Evolutionary conservation across 2,329 filamentous ascomycete species (phyloP), one percentile per base, ranked within the genome.

Genomic region (Calcarisporium arbuscula): DNA sequence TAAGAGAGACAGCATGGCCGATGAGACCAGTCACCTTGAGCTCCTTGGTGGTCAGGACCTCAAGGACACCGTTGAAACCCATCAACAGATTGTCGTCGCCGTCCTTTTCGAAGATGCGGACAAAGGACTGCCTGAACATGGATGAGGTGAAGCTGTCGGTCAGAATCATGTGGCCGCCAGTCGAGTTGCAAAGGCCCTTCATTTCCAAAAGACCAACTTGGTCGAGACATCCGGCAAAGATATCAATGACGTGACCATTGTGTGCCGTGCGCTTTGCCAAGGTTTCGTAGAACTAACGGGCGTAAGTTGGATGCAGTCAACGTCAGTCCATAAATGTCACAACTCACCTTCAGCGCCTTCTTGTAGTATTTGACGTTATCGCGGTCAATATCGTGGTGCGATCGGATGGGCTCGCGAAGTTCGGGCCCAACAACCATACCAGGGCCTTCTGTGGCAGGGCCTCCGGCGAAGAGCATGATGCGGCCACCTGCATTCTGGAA

Each of bases 331-430:
- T 19, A 6, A 15, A 12, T 16, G 10, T 20, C 15, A 11, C 27
- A 22, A 12, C 68, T 39, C 60, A 87, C 84, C 78, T 96, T 98
- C 32, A 95, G 65, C 16, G 92, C 92, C 67, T 98, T 98, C 73
- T 98, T 98, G 68, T 94, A 96, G 65, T 96, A 95, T 63, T 98
- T 98, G 67, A 95, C 94, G 58, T 95, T 95, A 62, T 98, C 92
- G 38, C 89, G 80, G 58, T 98, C 92, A 60, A 98, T 98, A 53
- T 98, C 92, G 62, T 98, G 92, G 64, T 98, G 92, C 27, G 90
- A 96, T 54, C 92, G 83, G 46, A 98, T 96, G 8, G 94, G 88
- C 59, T 98, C 92, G 58, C 90, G 84, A 46, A 98, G 69, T 63
- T 98, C 92, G 17, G 92, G 86, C 3, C 89, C 89, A 56, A 98